Evolutionary conservation across 257 asterid species (phyloP), one percentile per base, ranked within the genome.

Genomic region (Rubia yunnanensis): DNA sequence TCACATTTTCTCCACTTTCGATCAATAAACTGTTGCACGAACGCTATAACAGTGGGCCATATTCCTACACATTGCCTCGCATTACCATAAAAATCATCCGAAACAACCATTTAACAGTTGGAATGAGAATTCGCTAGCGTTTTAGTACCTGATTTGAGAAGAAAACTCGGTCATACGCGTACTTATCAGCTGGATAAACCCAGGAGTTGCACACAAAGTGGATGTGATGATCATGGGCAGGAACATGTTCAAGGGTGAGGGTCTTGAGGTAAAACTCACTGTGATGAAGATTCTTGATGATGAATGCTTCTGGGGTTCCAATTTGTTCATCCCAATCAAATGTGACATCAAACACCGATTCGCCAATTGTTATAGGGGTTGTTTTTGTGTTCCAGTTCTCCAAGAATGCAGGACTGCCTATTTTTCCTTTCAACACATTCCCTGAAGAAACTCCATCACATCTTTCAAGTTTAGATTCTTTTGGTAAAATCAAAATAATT

Each of bases 181-280:
- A 85, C 59, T 60, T 65, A 20, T 82, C 72, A 39, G 84, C 75
- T 5, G 86, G 88, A 71, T 87, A 89, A 72, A 89, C 78, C 95
- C 96, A 89, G 23, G 96, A 89, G 71, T 87, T 79, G 81, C 96
- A 89, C 60, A 83, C 60, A 79, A 89, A 89, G 67, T 86, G 89
- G 59, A 89, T 48, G 5, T 74, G 80, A 28, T 86, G 80, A 32
- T 87, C 85, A 63, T 82, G 88, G 5, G 77, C 84, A 23, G 89
- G 91, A 71, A 89, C 79, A 32, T 79, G 74, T 76, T 87, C 85
- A n/a, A 89, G 94, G n/a, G 89, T 87, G 3, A 89, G 79, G 1
- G 89, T 77, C 79, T 82, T 83, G 74, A 89, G 91, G 78, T 77
- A 87, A 77, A 89, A 89, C 53, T 89, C 95, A 63, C 71, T 71